Percentiles rank a stretch among this genome's conserved stretches.
phyloP scores from a whole-genome alignment of 2,329 filamentous ascomycete species.

The Metarhizium brunneum region DNA sequence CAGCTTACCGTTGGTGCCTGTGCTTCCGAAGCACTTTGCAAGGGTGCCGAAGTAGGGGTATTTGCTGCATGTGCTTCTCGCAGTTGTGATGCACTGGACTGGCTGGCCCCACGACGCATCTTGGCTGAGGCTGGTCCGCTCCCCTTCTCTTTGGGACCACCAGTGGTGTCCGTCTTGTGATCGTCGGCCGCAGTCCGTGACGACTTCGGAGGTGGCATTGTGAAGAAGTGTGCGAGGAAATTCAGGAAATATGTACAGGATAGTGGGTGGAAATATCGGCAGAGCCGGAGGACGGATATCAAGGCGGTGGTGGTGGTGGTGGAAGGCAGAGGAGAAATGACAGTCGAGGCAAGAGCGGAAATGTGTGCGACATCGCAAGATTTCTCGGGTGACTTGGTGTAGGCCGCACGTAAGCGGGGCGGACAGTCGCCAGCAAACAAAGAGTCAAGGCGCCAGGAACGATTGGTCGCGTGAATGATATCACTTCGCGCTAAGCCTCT shows the following conservation, averaged over 20 bases:
- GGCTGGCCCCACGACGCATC: conserved; percentile 45
- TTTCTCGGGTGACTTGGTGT: neutral
- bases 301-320: neutral
- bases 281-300: neutral
- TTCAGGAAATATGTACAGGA: neutral
- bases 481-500: neutral
- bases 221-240: neutral
- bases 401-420: neutral
- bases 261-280: neutral
- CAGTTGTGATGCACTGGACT: conserved; percentile 35
- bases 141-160: conserved; percentile 32
- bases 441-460: neutral
- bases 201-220: conserved; percentile 38
- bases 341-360: neutral
- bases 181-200: conserved; percentile 36
- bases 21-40: conserved; percentile 19
- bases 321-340: neutral
- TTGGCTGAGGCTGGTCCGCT: conserved; percentile 39
- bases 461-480: neutral
- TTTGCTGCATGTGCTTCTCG: conserved; percentile 10
- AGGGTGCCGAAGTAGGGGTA: conserved; percentile 25
- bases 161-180: conserved; percentile 30
- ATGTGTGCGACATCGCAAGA: neutral
- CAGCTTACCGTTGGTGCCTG: conserved; percentile 24
- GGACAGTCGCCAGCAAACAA: neutral